phyloP scores from a whole-genome alignment of 1,284 basidiomycete species.

The Microbotryum saponariae region DNA sequence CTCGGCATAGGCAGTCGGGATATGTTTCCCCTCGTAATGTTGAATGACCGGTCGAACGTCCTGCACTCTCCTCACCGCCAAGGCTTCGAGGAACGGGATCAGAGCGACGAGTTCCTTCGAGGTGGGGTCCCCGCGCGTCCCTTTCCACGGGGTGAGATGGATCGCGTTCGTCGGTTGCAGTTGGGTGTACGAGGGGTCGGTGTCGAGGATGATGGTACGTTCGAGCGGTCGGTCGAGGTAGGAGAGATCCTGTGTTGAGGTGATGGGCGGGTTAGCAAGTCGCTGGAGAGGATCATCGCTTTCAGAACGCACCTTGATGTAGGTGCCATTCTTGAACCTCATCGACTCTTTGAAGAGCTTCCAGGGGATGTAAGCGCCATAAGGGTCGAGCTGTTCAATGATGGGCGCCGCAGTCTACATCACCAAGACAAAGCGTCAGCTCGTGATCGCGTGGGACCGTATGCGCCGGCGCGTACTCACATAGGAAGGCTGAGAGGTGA shows the following conservation, averaged over 20 bases:
- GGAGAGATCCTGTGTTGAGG: conserved; percentile 59
- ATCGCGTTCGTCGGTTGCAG: conserved; percentile 87
- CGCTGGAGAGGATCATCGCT: neutral
- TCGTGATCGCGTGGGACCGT: too few species aligned
- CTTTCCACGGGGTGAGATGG: conserved; percentile 78
- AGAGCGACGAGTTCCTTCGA: conserved; percentile 68
- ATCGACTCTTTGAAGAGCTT: conserved; percentile 86
- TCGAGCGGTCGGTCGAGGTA: conserved; percentile 88
- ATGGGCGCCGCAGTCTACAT: conserved; percentile 76
- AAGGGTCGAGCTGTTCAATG: conserved; percentile 89
- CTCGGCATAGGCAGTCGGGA: conserved; percentile 80
- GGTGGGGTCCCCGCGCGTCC: conserved; percentile 42
- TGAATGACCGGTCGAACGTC: conserved; percentile 83
- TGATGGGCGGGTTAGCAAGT: neutral
- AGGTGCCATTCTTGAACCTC: conserved; percentile 64
- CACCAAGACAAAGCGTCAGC: neutral
- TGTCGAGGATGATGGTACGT: conserved; percentile 85
- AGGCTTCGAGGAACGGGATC: conserved; percentile 86
- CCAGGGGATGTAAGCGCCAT: conserved; percentile 80
- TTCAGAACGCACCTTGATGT: conserved; percentile 59
- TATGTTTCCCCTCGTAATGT: conserved; percentile 78
- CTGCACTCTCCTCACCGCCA: conserved; percentile 42
- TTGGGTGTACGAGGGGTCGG: conserved; percentile 64
- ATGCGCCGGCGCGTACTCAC: conserved; percentile 48
- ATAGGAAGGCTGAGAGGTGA: conserved; percentile 84